phyloP scores from a whole-genome alignment of 106 monocot species.

The Cymbidium sinense region DNA sequence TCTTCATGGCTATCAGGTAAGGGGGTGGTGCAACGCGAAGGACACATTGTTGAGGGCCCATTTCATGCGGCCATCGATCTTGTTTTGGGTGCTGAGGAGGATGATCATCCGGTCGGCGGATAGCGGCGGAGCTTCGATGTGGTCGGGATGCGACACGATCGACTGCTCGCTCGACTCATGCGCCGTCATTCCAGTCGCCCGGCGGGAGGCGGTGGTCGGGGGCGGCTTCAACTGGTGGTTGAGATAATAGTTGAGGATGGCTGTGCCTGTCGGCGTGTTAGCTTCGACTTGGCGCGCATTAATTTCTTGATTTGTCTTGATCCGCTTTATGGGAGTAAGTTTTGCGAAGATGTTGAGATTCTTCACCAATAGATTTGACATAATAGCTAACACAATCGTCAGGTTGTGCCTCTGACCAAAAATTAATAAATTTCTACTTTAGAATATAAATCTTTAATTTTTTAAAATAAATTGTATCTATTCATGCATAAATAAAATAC shows the following conservation, averaged over 20 bases:
- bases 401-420: conserved; percentile 53
- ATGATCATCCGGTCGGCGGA: conserved; percentile 50
- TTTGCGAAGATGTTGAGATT: conserved; percentile 81
- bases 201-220: conserved; percentile 19
- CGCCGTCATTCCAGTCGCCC: conserved; percentile 77
- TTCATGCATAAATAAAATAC: background rate
- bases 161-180: conserved; percentile 36
- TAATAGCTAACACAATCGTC: conserved; percentile 80
- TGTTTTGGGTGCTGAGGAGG: conserved; percentile 80
- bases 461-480: background rate
- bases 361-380: conserved; percentile 55
- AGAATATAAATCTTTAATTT: too few relatives aligned
- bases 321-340: conserved; percentile 77
- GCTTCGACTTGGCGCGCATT: conserved; percentile 55
- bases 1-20: conserved; percentile 61
- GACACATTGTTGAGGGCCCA: conserved; percentile 91
- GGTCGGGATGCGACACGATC: conserved; percentile 23
- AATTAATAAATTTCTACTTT: too few relatives aligned
- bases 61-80: conserved; percentile 30
- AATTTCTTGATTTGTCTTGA: conserved; percentile 63
- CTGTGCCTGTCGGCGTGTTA: conserved; percentile 56
- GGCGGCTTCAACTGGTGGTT: conserved; percentile 31
- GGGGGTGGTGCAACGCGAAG: conserved; percentile 50
- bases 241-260: conserved; percentile 68
- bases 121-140: conserved; percentile 36